Percentiles rank a stretch among this genome's conserved stretches.
phyloP scores from a whole-genome alignment of 1,284 basidiomycete species.

The Trichosporon sp. region DNA sequence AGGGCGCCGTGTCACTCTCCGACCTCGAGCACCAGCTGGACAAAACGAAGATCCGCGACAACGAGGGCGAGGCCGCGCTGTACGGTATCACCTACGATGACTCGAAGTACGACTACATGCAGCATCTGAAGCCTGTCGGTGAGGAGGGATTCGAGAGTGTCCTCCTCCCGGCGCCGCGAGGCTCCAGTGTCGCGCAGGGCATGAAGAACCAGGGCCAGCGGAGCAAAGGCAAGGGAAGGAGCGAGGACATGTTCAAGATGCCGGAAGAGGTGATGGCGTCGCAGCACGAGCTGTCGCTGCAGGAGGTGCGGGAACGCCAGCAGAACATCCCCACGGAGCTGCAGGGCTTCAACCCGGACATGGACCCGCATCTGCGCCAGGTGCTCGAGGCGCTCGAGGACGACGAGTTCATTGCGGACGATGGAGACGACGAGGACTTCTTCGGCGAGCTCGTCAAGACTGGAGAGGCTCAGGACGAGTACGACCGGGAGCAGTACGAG shows the following conservation, averaged over 20 bases:
- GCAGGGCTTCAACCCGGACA: conserved; percentile 86
- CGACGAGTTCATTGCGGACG: conserved; percentile 76
- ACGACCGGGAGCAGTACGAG: conserved; percentile 54
- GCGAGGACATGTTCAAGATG: conserved; percentile 48
- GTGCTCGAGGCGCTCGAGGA: conserved; percentile 92
- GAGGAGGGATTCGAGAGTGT: conserved; percentile 58
- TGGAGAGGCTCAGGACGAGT: conserved; percentile 58
- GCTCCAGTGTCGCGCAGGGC: conserved; percentile 36
- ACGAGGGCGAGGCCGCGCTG: conserved; percentile 74
- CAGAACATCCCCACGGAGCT: conserved; percentile 69
- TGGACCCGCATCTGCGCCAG: conserved; percentile 94
- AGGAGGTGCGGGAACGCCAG: conserved; percentile 60
- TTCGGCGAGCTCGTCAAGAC: conserved; percentile 39
- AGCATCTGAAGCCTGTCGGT: conserved; percentile 79
- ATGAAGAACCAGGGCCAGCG: conserved; percentile 32
- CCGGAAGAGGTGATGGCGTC: conserved; percentile 71
- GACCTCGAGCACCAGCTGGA: conserved; percentile 52
- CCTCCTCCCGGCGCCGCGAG: conserved; percentile 66
- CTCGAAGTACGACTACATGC: conserved; percentile 98
- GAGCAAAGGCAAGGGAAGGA: conserved; percentile 33
- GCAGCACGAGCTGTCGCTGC: conserved; percentile 63
- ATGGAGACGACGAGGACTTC: conserved; percentile 56
- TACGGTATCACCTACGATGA: conserved; percentile 97
- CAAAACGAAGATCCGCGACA: conserved; percentile 37
- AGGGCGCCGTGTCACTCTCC: conserved; percentile 49